Evolutionary conservation across 2,329 filamentous ascomycete species (phyloP), one percentile per base, ranked within the genome.

Genomic region (Sordariomycetes sp.): DNA sequence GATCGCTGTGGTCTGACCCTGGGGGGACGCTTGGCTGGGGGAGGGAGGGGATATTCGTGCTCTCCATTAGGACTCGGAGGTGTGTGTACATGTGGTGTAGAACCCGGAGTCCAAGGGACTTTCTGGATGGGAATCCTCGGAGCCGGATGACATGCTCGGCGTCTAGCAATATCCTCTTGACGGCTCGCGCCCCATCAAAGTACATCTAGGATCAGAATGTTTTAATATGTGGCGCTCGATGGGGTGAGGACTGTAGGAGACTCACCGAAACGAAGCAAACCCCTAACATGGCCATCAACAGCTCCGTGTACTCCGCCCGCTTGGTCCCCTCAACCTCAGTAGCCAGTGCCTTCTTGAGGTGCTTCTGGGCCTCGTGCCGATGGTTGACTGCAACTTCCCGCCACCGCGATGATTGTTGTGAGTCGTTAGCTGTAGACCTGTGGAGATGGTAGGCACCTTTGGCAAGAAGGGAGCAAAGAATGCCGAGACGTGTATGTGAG

Each of bases 41-140:
- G 16, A 0, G 66, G 64, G 25, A 68, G 3, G 40, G 6, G 18
- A n/a, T n/a, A n/a, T 46, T 46, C 2, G 40, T 66, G 46, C 74
- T 77, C 62, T 78, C 75, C 16, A 73, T 66, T 18, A 77, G 71
- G 0, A 78, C 69, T 0, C 76, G 70, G 4, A 75, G 65, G 54
- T 74, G 75, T 0, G 71, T 74, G 60, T 78, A 78, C 65, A 74
- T 75, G 59, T 78, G 75, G 59, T 77, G 76, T 0, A 78, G 62
- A 0, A 77, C 61, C 1, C 75, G 70, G 0, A 70, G 64, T 24
- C 74, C 72, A 12, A 73, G 71, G 1, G 74, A 73, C 40, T 74
- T 75, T 16, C 63, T 65, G 4, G 68, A 67, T 8, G 66, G 65
- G 1, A 77, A 59, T 0, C 76, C 74, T 8, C 66, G 65, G 10